Evolutionary conservation across 805 yeast species (phyloP).

Genomic region (Ogataea nonfermentans): DNA sequence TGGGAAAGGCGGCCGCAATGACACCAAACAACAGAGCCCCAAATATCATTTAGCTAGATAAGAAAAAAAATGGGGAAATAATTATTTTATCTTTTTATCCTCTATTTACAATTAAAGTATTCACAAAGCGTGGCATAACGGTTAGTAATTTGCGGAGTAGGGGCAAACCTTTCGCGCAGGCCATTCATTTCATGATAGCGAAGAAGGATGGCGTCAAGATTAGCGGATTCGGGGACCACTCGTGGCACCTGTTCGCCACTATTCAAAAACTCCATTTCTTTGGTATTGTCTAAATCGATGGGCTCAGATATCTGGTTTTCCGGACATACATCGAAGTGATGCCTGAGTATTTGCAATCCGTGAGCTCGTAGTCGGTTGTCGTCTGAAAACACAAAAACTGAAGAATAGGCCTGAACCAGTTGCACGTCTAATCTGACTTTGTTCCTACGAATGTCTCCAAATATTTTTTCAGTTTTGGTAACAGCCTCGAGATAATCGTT

Average conservation of each 20-base stretch:
- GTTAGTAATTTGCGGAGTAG: neutral
- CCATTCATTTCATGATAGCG: constrained; percentile 1
- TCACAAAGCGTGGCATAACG: constrained; percentile 5
- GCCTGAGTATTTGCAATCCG: constrained; percentile 25
- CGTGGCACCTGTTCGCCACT: neutral
- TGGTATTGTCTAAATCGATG: neutral
- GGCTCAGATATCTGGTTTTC: constrained; percentile 18
- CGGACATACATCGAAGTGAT: constrained; percentile 30
- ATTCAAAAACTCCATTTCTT: neutral
- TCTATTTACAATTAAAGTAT: constrained; percentile 4
- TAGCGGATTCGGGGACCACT: neutral
- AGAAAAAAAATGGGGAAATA: neutral
- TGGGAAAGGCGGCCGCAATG: constrained; percentile 3
- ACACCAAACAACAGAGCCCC: neutral
- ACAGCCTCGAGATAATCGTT: constrained; percentile 19
- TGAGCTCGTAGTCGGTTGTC: constrained; percentile 28
- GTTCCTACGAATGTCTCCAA: constrained; percentile 21
- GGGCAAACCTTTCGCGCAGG: neutral
- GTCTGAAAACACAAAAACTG: constrained; percentile 27
- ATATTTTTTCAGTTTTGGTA: constrained; percentile 22
- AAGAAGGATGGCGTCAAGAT: constrained; percentile 3
- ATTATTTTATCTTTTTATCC: constrained; percentile 1
- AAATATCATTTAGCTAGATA: neutral
- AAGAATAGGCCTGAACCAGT: constrained; percentile 25
- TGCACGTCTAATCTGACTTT: constrained; percentile 20